Evolutionary conservation across 1,284 basidiomycete genomes (phyloP), one percentile per base, ranked within the genome.

Genomic region (Ceratobasidium sp.): DNA sequence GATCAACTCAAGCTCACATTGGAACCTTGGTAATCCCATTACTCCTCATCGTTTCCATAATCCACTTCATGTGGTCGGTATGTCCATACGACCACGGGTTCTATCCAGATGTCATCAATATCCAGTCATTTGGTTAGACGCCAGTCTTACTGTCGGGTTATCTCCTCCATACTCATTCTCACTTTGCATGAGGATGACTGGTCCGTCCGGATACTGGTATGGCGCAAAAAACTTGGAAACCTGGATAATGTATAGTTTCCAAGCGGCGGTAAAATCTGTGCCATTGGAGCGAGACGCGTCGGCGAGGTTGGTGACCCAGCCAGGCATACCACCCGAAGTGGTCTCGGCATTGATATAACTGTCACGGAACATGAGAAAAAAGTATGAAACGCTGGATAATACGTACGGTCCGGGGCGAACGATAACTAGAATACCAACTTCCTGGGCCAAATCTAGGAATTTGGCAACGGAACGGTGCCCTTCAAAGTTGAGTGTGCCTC

Each of bases 191-290:
- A 45, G n/a, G 22, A 67, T 67, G 29, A 67, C 64, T 10, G 64
- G 64, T 5, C 64, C 64, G 25, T 31, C 64, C 1, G 64, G 64
- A 64, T 81, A 81, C 76, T 80, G 71, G 29, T 40, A 69, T 34
- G n/a, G 53, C 34, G 20, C 43, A 50, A 32, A 35, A 20, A 6
- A 67, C 20, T 67, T 67, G n/a, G 64, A 67, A 27, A 49, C 52
- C 34, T 55, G 31, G 62, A 22, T 34, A 27, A 68, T 55, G 15
- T 52, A 70, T 13, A 64, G 69, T 8, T 43, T 55, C 69, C 69
- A 70, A 10, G 69, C 62, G 6, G 50, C 52, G 27, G 64, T 67
- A 42, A 67, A 67, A 7, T 67, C 64, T 2, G 64, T 67, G 8
- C 64, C 60, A 38, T 70, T 35, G 35, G 64, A 69, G 34, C 38